Conservation (phyloP, 306 rosid genomes). For the Sicyos baderoa region DNA sequence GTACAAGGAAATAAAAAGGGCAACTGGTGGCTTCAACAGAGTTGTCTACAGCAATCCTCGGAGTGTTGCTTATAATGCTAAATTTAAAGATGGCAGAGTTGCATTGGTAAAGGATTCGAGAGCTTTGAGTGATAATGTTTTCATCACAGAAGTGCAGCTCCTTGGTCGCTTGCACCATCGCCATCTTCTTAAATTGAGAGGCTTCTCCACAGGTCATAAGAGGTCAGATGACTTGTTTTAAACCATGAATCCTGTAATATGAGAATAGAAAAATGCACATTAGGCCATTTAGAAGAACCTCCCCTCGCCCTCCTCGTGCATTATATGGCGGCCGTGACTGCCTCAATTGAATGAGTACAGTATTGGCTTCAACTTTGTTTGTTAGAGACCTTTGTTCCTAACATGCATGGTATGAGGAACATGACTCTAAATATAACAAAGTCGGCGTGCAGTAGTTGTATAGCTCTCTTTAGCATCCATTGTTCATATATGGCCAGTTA, state of each 20-base stretch:
- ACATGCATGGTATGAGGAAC: not conserved
- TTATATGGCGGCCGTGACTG: not conserved
- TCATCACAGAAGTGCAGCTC: constrained; percentile 61
- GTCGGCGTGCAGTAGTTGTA: not conserved
- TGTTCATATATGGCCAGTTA: not conserved
- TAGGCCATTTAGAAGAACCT: not conserved
- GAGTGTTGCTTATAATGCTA: constrained; percentile 58
- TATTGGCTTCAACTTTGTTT: not conserved
- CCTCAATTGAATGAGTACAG: not conserved
- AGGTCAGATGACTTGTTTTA: constrained; percentile 33
- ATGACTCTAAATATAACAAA: not conserved
- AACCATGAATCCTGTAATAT: not conserved
- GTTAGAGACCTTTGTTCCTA: not conserved
- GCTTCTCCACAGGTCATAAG: constrained; percentile 55
- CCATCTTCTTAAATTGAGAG: constrained; percentile 74
- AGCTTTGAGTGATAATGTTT: constrained; percentile 39
- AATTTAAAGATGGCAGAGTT: constrained; percentile 50
- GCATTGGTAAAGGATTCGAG: constrained; percentile 63
- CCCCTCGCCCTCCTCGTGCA: not conserved
- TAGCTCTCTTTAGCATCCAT: not conserved
- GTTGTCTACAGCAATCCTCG: constrained; percentile 49
- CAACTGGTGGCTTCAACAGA: constrained; percentile 66
- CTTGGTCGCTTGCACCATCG: constrained; percentile 87
- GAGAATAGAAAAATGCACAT: not conserved
- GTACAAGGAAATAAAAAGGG: constrained; percentile 61